These are phyloP conservation scores for Diplodia intermedia DNA, from an alignment of 2,329 filamentous ascomycete genomes.

Conservation along the genomic window DNA sequence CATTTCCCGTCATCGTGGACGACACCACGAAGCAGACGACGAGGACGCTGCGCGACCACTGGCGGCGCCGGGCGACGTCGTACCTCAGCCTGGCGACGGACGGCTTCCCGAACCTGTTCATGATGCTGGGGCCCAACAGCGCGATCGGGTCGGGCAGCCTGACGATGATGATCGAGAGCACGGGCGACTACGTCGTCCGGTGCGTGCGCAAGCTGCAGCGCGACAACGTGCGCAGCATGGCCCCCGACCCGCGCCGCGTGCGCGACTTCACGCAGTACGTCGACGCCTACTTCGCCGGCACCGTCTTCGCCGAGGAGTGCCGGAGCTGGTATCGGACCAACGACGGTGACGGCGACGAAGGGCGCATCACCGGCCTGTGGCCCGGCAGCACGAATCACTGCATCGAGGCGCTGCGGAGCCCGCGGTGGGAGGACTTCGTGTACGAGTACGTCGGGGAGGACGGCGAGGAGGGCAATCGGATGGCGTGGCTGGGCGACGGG, in stretches of 20 bases:
- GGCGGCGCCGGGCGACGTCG: conserved; percentile 44
- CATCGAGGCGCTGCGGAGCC: conserved; percentile 44
- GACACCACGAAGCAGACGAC: conserved; percentile 29
- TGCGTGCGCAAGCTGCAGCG: conserved; percentile 52
- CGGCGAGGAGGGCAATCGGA: conserved; percentile 38
- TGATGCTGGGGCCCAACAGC: conserved; percentile 52
- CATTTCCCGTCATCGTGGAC: conserved; percentile 44
- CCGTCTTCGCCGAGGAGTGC: conserved; percentile 46
- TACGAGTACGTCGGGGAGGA: conserved; percentile 40
- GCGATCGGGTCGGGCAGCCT: conserved; percentile 51
- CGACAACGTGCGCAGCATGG: conserved; percentile 51
- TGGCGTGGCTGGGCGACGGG: conserved; percentile 47
- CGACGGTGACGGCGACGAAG: conserved; percentile 38
- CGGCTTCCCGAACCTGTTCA: conserved; percentile 51
- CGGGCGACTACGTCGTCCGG: conserved; percentile 50
- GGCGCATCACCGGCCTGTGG: conserved; percentile 44
- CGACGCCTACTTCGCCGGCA: conserved; percentile 45
- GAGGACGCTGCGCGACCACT: conserved; percentile 41
- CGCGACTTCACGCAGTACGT: conserved; percentile 43
- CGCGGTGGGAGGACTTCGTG: conserved; percentile 47
- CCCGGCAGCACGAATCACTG: conserved; percentile 45
- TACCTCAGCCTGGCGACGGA: conserved; percentile 44
- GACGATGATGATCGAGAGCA: conserved; percentile 52
- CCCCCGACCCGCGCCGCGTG: conserved; percentile 39
- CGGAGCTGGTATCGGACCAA: conserved; percentile 49